phyloP scores from a whole-genome alignment of 768 basidiomycete species.

The Phylloporus sp. region DNA sequence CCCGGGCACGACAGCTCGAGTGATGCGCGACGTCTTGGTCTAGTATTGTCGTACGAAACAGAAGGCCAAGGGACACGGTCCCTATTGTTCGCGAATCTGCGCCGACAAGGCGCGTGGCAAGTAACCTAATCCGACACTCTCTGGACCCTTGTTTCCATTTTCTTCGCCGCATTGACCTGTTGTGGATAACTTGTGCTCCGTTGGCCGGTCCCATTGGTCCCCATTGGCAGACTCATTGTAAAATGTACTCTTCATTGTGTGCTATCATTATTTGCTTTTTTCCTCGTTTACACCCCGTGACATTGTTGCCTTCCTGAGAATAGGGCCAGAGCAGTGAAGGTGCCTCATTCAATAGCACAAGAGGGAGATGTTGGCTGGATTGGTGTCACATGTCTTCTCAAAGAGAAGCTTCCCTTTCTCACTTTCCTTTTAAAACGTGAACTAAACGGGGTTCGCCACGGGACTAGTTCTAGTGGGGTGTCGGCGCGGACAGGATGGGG shows the following conservation, averaged over 20 bases:
- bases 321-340: too few relatives aligned
- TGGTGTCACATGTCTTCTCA: background rate
- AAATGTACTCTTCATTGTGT: background rate
- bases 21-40: background rate
- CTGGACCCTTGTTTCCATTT: background rate
- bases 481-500: constrained; percentile 60
- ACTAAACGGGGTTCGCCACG: constrained; percentile 60
- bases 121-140: background rate
- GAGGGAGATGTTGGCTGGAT: too few relatives aligned
- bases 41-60: constrained; percentile 23
- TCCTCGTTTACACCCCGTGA: background rate
- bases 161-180: background rate
- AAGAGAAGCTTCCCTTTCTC: background rate
- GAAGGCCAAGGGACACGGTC: constrained; percentile 10
- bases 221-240: background rate
- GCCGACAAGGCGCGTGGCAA: constrained; percentile 16
- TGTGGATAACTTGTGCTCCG: background rate
- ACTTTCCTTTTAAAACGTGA: too few relatives aligned
- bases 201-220: constrained; percentile 6
- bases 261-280: constrained; percentile 2
- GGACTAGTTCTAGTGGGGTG: constrained; percentile 75
- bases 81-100: constrained; percentile 27
- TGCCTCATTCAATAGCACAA: too few relatives aligned
- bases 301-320: too few relatives aligned
- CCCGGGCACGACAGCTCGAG: too few relatives aligned